These are phyloP conservation scores for Sphaerobolus stellatus DNA, from an alignment of 1,284 basidiomycete genomes.

Conservation along the genomic window DNA sequence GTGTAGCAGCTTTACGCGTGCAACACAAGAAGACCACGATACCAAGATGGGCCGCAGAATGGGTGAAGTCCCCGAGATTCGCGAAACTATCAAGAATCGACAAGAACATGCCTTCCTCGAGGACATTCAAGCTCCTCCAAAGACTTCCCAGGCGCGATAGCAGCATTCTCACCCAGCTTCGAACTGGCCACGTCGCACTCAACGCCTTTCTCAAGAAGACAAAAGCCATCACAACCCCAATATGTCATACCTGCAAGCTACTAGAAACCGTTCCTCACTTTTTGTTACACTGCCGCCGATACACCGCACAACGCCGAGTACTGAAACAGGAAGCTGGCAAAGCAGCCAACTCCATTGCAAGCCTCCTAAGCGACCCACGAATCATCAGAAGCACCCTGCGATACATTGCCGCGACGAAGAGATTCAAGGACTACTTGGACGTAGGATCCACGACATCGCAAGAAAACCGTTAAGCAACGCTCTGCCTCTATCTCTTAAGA, in stretches of 20 bases:
- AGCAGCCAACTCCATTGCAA: neutral
- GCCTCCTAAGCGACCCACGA: neutral
- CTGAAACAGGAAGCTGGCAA: neutral
- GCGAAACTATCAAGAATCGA: neutral
- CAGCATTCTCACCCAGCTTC: conserved; percentile 8
- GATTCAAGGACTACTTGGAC: neutral
- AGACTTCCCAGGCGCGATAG: neutral
- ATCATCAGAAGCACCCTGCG: neutral
- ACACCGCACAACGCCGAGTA: neutral
- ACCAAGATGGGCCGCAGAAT: neutral
- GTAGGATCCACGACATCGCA: no score
- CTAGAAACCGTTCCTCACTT: conserved; percentile 7
- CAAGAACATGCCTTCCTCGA: neutral
- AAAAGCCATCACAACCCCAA: neutral
- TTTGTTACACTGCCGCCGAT: conserved; percentile 5
- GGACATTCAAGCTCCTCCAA: neutral
- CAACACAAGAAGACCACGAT: neutral
- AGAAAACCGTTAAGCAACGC: no score
- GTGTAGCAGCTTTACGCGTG: neutral
- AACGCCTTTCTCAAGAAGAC: conserved; percentile 6
- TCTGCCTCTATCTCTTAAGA: no score
- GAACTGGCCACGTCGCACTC: conserved; percentile 8
- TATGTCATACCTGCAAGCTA: conserved; percentile 2
- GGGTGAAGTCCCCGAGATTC: neutral
- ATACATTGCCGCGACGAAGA: neutral